phyloP scores from a whole-genome alignment of 306 rosid species.

The Datisca glomerata region DNA sequence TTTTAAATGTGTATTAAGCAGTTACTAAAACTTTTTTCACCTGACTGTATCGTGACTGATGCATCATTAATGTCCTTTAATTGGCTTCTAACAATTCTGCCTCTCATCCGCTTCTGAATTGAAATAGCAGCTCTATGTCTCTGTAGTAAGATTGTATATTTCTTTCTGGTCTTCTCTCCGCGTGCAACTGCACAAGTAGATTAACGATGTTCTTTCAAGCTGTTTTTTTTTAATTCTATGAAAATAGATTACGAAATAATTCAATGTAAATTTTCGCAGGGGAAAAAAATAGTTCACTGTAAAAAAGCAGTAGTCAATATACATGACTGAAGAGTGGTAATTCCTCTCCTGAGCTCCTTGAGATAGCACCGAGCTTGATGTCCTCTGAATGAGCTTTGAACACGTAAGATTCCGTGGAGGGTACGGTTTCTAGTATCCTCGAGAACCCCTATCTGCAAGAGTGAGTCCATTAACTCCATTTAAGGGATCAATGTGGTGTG shows the following conservation, averaged over 20 bases:
- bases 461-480: too few relatives aligned
- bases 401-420: slow-evolving; percentile 76
- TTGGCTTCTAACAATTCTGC: slow-evolving; percentile 32
- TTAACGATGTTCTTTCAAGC: too few relatives aligned
- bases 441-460: slow-evolving; percentile 82
- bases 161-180: slow-evolving; percentile 64
- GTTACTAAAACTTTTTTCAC: slow-evolving; percentile 19
- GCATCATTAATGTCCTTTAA: slow-evolving; percentile 39
- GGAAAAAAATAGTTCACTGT: slow-evolving; percentile 18
- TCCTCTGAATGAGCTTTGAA: slow-evolving; percentile 98
- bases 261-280: slow-evolving; percentile 7
- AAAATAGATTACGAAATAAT: too few relatives aligned
- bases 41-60: slow-evolving; percentile 63
- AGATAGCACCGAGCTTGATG: slow-evolving; percentile 61
- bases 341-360: slow-evolving; percentile 59
- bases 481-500: too few relatives aligned
- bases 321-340: slow-evolving; percentile 80
- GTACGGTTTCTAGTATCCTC: slow-evolving; percentile 98
- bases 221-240: too few relatives aligned
- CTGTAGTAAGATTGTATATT: slow-evolving; percentile 39
- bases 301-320: slow-evolving; percentile 9
- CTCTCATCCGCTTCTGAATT: slow-evolving; percentile 63
- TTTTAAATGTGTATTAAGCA: too few relatives aligned
- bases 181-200: slow-evolving; percentile 54
- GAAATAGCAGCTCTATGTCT: slow-evolving; percentile 64